Evolutionary conservation across 169 alveolate genomes (phyloP).

Genomic region (Toxoplasma gondii): DNA sequence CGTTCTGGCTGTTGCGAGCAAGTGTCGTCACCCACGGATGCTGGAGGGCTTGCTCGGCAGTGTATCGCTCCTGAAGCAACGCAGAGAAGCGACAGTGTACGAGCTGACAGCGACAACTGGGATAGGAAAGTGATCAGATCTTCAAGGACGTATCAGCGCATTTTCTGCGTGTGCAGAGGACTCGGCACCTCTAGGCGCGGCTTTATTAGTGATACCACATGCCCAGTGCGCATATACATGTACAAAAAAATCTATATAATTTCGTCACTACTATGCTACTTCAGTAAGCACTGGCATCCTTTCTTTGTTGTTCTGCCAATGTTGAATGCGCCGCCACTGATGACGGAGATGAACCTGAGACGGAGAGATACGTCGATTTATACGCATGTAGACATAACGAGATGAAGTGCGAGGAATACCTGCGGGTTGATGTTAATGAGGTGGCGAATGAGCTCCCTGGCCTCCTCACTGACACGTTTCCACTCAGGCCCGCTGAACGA

Average conservation of each 20-base stretch:
- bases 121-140: conserved; percentile 71
- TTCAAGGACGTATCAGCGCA: too few species aligned
- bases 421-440: conserved; percentile 68
- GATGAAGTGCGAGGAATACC: background rate
- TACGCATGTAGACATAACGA: background rate
- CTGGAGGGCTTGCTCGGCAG: conserved; percentile 74
- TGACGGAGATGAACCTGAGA: too few species aligned
- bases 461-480: conserved; percentile 73
- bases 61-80: conserved; percentile 61
- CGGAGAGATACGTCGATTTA: background rate
- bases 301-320: too few species aligned
- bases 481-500: conserved; percentile 80
- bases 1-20: conserved; percentile 64
- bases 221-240: too few species aligned
- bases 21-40: conserved; percentile 78
- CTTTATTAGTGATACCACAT: too few species aligned
- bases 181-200: too few species aligned
- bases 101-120: conserved; percentile 93
- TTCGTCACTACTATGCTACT: too few species aligned
- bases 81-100: conserved; percentile 90
- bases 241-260: too few species aligned
- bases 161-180: too few species aligned
- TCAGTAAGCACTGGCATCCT: too few species aligned
- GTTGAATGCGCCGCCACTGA: too few species aligned
- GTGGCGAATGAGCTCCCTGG: conserved; percentile 73